Evolutionary conservation across 2,329 filamentous ascomycete species (phyloP), one percentile per base, ranked within the genome.

Genomic region (Aphanocladium album): DNA sequence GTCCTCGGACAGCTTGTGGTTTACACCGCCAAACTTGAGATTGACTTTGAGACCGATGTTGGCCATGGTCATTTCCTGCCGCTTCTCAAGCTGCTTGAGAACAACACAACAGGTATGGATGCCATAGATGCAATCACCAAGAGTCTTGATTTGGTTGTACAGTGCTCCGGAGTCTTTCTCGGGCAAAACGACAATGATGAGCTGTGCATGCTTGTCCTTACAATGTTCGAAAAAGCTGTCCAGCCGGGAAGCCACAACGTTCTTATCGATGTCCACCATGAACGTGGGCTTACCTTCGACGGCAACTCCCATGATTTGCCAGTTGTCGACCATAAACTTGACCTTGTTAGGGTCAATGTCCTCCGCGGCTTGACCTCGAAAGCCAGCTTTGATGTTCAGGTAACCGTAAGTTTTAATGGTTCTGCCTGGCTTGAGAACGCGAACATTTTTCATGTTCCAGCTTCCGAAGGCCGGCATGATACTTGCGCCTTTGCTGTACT

Each of bases 31-130:
- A 30, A 86, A 78, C 73, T 95, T 96, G 51, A 93, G 77, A 68
- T 96, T 96, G 73, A 93, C 81, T 74, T 91, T 96, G 60, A 96
- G 76, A 0, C 80, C 85, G 2, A 91, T 80, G 60, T 92, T 92
- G 57, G 85, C 86, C 60, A 82, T 85, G 67, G 88, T 89, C 54
- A 84, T 74, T 2, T 65, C 62, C 54, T 68, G 70, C 17, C 3
- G 16, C 1, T 63, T 66, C 14, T 70, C 70, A 17, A 82, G 65
- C 54, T 79, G 80, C 1, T 65, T 62, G 37, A 37, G 67, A 2
- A 80, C 77, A 6, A 89, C 79, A 65, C 88, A 90, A 62, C 90
- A 83, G 0, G 89, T 90, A 62, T 85, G 84, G 14, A 92, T 79
- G 5, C 90, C 91, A 46, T 79, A 79, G 1, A 78, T 72, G n/a